Base-by-base conservation (phyloP, 1,284 basidiomycete genomes). In the Boletus holoroseus region DNA sequence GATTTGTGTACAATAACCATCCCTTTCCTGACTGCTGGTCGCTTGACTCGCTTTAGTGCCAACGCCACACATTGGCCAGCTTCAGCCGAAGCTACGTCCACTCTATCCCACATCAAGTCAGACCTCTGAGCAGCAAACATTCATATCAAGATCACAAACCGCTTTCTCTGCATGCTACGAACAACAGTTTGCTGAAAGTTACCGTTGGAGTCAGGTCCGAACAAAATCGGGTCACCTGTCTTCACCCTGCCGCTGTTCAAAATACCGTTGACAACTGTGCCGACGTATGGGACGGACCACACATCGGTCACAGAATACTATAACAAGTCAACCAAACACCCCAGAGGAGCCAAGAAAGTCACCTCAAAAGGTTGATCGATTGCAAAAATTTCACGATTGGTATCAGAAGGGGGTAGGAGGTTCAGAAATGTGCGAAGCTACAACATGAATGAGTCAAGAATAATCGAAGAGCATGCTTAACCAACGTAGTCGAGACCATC, bases 51-150 rank as follows among this genome's bases (percentile, higher is more conserved):
- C 75, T 99, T 99, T 24, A 99, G 72, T 5, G 94, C 96, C 50
- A 97, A 77, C 22, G 91, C 91, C 8, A 98, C 94, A 50, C 89
- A 92, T 71, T 99, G 95, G 1, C 95, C 95, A 0, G 95, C 96
- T 58, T 94, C 91, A 0, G 91, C 95, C 9, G 78, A 78, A 24
- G 78, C 78, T 7, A 99, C 93, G 46, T 85, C 78, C 26, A 91
- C 92, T 35, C 91, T 88, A 42, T 51, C 26, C 31, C 22, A 42
- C 34, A 18, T 16, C 3, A 22, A 22, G 44, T 54, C 50, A 59
- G 45, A 20, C 0, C n/a, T 30, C n/a, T n/a, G n/a, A n/a, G n/a
- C 37, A 49, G 8, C 12, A 5, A 47, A 12, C 39, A 39, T 37
- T 2, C 28, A 39, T 16, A 35, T 15, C 26, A 24, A 35, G 18